phyloP scores from a whole-genome alignment of 176 grass and related monocot species.

The Paspalum vaginatum region DNA sequence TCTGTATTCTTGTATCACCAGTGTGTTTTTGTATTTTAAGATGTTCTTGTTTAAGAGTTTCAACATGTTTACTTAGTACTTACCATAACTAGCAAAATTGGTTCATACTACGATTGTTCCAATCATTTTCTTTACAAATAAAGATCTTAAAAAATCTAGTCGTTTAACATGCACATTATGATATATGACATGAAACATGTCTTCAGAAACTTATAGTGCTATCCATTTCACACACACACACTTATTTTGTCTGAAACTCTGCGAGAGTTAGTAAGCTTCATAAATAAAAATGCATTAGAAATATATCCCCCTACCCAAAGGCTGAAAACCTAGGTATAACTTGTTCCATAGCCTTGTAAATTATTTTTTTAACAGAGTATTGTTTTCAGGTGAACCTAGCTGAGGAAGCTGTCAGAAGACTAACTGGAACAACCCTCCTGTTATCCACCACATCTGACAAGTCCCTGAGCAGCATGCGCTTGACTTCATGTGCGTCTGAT shows the following conservation, averaged over 20 bases:
- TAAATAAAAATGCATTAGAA: not conserved
- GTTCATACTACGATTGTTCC: not conserved
- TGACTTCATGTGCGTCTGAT: slow-evolving; percentile 45
- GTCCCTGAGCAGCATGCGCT: slow-evolving; percentile 41
- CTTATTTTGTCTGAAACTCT: not conserved
- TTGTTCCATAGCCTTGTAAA: not conserved
- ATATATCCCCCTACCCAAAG: not conserved
- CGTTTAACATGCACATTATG: not conserved
- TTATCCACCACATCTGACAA: slow-evolving; percentile 43
- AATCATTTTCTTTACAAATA: not conserved
- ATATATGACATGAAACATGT: not conserved
- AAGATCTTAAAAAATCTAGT: not conserved
- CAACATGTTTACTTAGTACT: not conserved
- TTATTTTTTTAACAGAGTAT: not conserved
- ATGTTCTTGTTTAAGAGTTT: slow-evolving; percentile 9
- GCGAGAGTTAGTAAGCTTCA: not conserved
- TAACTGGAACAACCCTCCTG: slow-evolving; percentile 47
- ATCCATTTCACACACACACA: not conserved
- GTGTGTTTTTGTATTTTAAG: slow-evolving; percentile 5
- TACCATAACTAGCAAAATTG: not conserved
- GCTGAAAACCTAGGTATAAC: not conserved
- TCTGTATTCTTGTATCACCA: slow-evolving; percentile 37
- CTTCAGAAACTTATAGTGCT: not conserved
- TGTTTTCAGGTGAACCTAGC: slow-evolving; percentile 80
- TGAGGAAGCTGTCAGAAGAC: slow-evolving; percentile 64